Conservation (phyloP, 352 stramenopile species). For the Pythium folliculosum region DNA sequence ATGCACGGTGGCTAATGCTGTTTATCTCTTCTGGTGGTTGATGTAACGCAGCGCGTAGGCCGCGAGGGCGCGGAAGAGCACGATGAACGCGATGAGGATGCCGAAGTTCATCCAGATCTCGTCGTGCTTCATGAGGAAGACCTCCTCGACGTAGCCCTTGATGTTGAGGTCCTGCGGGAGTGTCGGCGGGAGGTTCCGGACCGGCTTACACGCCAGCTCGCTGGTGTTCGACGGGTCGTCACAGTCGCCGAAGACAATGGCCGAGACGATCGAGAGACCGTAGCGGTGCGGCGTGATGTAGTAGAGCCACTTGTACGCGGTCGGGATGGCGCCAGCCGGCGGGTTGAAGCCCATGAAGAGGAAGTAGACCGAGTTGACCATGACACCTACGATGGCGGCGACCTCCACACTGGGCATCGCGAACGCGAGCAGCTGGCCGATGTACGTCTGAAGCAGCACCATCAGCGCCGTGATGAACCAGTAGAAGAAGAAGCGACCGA, state of each 20-base stretch:
- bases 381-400: conserved; percentile 28
- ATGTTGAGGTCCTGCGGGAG: conserved; percentile 21
- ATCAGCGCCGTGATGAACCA: conserved; percentile 29
- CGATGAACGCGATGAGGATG: conserved; percentile 30
- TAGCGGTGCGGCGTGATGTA: conserved; percentile 43
- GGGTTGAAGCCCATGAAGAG: conserved; percentile 80
- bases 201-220: conserved; percentile 26
- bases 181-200: conserved; percentile 15
- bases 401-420: conserved; percentile 36
- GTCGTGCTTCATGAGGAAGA: conserved; percentile 29
- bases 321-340: conserved; percentile 47
- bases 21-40: conserved; percentile 38
- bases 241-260: conserved; percentile 31
- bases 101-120: conserved; percentile 28
- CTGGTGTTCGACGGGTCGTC: neutral
- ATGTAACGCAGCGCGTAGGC: conserved; percentile 34
- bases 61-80: conserved; percentile 32
- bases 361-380: conserved; percentile 70
- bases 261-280: conserved; percentile 22
- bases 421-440: conserved; percentile 31
- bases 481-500: conserved; percentile 28
- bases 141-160: conserved; percentile 30
- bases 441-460: conserved; percentile 34
- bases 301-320: conserved; percentile 61
- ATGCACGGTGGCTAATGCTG: neutral